A percentile compares a stretch with the other conserved stretches of the same genome.
phyloP scores from a whole-genome alignment of 148 eudicot genomes.

The Vaccinium corymbosum region DNA sequence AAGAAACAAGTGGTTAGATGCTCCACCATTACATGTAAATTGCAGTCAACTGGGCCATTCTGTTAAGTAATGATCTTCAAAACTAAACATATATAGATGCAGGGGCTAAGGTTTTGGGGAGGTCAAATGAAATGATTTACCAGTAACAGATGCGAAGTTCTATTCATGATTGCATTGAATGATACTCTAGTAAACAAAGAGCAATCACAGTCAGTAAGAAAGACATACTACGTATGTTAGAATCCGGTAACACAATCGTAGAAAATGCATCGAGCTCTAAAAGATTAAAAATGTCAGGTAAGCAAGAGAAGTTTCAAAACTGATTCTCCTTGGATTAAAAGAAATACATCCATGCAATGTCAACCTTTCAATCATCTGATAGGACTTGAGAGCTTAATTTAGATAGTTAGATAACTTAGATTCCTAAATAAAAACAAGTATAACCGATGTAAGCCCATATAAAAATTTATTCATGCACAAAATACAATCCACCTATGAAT shows the following conservation, averaged over 20 bases:
- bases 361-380: not conserved
- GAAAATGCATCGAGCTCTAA: not conserved
- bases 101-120: not conserved
- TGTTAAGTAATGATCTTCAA: constrained; percentile 2
- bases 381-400: not conserved
- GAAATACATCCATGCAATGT: not conserved
- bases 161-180: not conserved
- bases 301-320: not conserved
- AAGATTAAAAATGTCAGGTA: not conserved
- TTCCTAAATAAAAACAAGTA: not conserved
- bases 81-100: not conserved
- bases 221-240: not conserved
- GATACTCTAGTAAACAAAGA: not conserved
- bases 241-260: not conserved
- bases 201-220: not conserved
- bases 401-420: not conserved
- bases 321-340: not conserved
- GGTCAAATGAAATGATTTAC: not conserved
- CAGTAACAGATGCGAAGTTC: not conserved
- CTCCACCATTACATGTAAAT: not conserved
- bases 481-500: not conserved
- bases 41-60: constrained; percentile 6
- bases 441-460: not conserved
- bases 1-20: not conserved
- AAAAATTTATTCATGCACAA: not conserved